These are phyloP conservation scores for Sporothrix globosa DNA, from an alignment of 2,329 filamentous ascomycete species.

Conservation along the genomic window DNA sequence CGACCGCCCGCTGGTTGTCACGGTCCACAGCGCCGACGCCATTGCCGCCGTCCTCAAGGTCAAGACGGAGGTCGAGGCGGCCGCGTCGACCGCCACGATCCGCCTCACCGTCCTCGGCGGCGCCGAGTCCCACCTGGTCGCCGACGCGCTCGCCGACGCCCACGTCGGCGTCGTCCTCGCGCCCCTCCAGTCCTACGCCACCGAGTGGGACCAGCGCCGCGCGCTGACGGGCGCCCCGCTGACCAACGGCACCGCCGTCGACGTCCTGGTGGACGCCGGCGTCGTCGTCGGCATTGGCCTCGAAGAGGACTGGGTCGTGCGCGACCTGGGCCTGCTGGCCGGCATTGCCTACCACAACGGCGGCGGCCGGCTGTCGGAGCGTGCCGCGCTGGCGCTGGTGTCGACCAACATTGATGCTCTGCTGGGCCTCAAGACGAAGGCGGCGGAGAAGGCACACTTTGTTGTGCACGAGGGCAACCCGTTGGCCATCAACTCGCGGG, in stretches of 20 bases:
- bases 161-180: constrained; percentile 63
- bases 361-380: constrained; percentile 56
- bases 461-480: constrained; percentile 66
- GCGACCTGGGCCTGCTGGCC: constrained; percentile 62
- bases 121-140: constrained; percentile 65
- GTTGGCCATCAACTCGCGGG: constrained; percentile 59
- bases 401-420: constrained; percentile 61
- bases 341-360: constrained; percentile 63
- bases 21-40: constrained; percentile 64
- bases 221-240: constrained; percentile 66
- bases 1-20: constrained; percentile 59
- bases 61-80: constrained; percentile 59
- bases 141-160: constrained; percentile 59
- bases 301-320: constrained; percentile 64
- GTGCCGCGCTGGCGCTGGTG: constrained; percentile 60
- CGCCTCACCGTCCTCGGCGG: constrained; percentile 63
- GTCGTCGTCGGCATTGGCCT: constrained; percentile 62
- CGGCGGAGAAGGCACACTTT: constrained; percentile 51
- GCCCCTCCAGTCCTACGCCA: constrained; percentile 59
- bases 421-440: constrained; percentile 50
- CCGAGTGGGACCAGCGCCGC: constrained; percentile 64
- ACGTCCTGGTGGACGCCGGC: constrained; percentile 61
- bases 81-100: constrained; percentile 42
- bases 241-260: constrained; percentile 65
- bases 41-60: constrained; percentile 63